These are phyloP conservation scores for Alternaria ventricosa DNA, from an alignment of 2,329 filamentous ascomycete genomes.

Conservation along the genomic window DNA sequence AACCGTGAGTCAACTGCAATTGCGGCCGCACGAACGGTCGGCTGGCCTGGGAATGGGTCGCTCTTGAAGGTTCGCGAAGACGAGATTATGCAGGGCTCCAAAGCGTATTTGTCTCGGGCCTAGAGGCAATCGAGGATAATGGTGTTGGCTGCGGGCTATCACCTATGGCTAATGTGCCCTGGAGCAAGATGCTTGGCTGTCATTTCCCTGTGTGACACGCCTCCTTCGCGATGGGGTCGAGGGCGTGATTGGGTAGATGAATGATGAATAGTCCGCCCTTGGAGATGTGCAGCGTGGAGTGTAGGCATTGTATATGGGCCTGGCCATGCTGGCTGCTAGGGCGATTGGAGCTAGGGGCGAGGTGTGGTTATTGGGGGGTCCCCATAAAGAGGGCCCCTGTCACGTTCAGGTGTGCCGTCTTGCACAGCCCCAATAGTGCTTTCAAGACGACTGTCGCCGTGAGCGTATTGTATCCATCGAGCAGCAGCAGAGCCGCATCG, in stretches of 20 bases:
- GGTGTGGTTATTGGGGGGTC: conserved; percentile 13
- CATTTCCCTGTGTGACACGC: conserved; percentile 18
- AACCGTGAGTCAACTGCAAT: conserved; percentile 23
- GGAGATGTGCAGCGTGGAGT: conserved; percentile 21
- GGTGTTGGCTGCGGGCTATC: background rate
- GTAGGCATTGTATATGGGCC: conserved; percentile 24
- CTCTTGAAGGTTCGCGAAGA: conserved; percentile 10
- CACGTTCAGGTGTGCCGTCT: conserved; percentile 22
- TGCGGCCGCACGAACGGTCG: conserved; percentile 34
- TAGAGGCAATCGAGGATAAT: background rate
- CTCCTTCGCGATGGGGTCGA: conserved; percentile 6
- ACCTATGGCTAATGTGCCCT: conserved; percentile 6
- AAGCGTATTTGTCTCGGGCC: background rate
- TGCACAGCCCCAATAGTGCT: conserved; percentile 24
- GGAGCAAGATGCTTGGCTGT: conserved; percentile 9
- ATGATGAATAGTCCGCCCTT: conserved; percentile 20
- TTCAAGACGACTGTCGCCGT: background rate
- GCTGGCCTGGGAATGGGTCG: conserved; percentile 17
- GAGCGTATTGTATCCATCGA: conserved; percentile 11
- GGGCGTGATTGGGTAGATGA: conserved; percentile 15
- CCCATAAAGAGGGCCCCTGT: conserved; percentile 35
- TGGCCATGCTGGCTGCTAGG: conserved; percentile 31
- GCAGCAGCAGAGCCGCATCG: conserved; percentile 14
- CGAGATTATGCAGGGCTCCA: conserved; percentile 16
- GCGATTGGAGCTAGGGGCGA: conserved; percentile 30